Percentiles rank a stretch among this genome's conserved stretches.
These are phyloP conservation scores for Agapanthus africanus DNA, from an alignment of 106 monocot species.

Conservation along the genomic window DNA sequence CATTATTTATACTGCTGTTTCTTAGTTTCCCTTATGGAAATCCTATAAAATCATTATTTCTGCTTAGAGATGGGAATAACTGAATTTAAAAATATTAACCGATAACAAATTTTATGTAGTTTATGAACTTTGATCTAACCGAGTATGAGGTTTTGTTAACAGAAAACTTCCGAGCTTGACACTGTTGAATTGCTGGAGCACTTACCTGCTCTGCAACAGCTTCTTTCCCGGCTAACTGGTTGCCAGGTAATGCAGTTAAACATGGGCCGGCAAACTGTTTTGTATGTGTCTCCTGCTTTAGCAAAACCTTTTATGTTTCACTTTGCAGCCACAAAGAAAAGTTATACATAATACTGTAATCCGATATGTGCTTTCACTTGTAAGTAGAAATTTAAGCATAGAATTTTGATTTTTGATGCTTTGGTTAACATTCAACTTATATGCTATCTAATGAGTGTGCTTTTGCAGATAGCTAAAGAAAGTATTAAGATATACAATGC, in stretches of 20 bases:
- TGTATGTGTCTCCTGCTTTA: too few species aligned
- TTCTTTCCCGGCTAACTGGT: constrained; percentile 46
- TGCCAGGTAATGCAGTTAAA: constrained; percentile 35
- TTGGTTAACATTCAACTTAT: too few species aligned
- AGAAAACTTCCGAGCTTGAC: constrained; percentile 43
- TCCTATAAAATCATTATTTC: not conserved
- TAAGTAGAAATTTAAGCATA: constrained; percentile 25
- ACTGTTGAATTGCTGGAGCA: constrained; percentile 55
- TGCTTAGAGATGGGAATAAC: not conserved
- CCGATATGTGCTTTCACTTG: constrained; percentile 64
- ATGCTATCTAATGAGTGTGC: not conserved
- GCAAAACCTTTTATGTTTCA: too few species aligned
- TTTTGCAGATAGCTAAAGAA: constrained; percentile 55
- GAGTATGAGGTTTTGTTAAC: not conserved
- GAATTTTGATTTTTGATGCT: too few species aligned
- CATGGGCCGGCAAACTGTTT: too few species aligned
- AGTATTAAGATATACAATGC: constrained; percentile 62
- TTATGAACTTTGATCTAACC: not conserved
- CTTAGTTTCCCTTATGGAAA: not conserved
- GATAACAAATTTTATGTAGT: not conserved
- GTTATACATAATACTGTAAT: constrained; percentile 52
- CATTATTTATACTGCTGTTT: not conserved
- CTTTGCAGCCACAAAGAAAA: constrained; percentile 51
- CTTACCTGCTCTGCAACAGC: constrained; percentile 63
- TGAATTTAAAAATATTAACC: not conserved